Evolutionary conservation across 2,329 filamentous ascomycete genomes (phyloP).

Genomic region (Microdochium paspali): DNA sequence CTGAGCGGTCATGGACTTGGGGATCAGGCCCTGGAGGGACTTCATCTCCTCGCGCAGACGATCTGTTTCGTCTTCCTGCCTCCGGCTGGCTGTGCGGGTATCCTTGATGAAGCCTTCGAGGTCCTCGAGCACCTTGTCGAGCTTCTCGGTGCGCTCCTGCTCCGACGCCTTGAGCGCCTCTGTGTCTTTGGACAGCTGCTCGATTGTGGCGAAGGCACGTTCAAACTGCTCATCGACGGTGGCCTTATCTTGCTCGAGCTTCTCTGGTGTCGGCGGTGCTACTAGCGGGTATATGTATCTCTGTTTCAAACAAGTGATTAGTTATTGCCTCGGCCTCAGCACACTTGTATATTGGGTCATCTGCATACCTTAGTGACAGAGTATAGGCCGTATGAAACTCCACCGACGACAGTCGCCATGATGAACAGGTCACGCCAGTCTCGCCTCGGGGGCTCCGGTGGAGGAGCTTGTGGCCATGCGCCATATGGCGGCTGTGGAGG

Average conservation of each 20-base stretch:
- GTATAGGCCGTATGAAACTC: slow-evolving; percentile 83
- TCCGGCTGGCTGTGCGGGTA: slow-evolving; percentile 70
- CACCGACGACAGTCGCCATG: slow-evolving; percentile 91
- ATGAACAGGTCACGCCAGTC: slow-evolving; percentile 99
- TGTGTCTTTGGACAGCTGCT: slow-evolving; percentile 87
- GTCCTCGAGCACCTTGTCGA: slow-evolving; percentile 74
- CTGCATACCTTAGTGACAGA: slow-evolving; percentile 66
- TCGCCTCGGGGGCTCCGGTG: slow-evolving; percentile 58
- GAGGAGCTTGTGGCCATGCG: slow-evolving; percentile 43
- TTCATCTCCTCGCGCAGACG: slow-evolving; percentile 81
- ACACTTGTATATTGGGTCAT: no score
- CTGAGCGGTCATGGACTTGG: slow-evolving; percentile 79
- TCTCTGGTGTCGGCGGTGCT: slow-evolving; percentile 85
- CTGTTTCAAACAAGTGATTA: slow-evolving; percentile 27
- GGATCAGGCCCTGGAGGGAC: slow-evolving; percentile 73
- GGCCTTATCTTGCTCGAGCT: slow-evolving; percentile 89
- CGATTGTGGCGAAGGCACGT: slow-evolving; percentile 80
- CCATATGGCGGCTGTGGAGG: slow-evolving; percentile 35
- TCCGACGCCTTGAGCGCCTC: slow-evolving; percentile 80
- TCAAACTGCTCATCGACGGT: slow-evolving; percentile 90
- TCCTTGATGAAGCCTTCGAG: slow-evolving; percentile 76
- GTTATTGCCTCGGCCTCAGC: background rate
- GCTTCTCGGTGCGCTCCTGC: slow-evolving; percentile 68
- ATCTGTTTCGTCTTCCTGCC: slow-evolving; percentile 80
- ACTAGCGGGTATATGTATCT: slow-evolving; percentile 89